Conservation (phyloP, 176 grass and related monocot species). For the Eleusine indica region DNA sequence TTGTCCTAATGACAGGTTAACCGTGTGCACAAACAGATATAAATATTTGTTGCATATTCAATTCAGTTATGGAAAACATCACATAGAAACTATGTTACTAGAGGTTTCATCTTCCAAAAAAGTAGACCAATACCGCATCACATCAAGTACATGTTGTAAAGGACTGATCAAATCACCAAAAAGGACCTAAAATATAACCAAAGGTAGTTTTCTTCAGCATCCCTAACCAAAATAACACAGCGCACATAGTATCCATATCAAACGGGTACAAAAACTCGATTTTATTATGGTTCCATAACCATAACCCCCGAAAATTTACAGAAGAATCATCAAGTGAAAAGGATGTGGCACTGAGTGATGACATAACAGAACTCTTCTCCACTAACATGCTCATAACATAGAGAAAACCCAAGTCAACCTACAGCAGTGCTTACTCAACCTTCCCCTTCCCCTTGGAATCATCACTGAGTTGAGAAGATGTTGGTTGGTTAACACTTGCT, state of each 20-base stretch:
- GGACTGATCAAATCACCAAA: conserved; percentile 8
- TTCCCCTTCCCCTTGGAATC: conserved; percentile 66
- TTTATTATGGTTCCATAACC: conserved; percentile 26
- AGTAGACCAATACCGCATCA: background rate
- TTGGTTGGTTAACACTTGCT: conserved; percentile 70
- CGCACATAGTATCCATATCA: background rate
- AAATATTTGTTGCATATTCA: background rate
- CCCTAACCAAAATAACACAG: conserved; percentile 11
- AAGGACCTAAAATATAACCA: conserved; percentile 10
- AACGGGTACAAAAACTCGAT: conserved; percentile 24
- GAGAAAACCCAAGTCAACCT: conserved; percentile 6
- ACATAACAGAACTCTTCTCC: conserved; percentile 6
- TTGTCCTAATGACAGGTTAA: background rate
- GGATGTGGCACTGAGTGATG: background rate
- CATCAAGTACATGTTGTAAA: background rate
- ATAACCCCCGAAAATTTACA: conserved; percentile 14
- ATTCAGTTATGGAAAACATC: background rate
- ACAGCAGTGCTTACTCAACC: conserved; percentile 59
- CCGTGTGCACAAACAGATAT: background rate
- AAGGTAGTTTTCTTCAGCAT: background rate
- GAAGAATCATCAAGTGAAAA: background rate
- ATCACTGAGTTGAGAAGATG: conserved; percentile 52
- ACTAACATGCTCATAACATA: background rate
- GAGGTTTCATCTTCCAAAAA: conserved; percentile 15
- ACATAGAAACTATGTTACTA: background rate